Percentiles rank a stretch among this genome's conserved stretches.
These are phyloP conservation scores for Lentinula guzmanii DNA, from an alignment of 768 basidiomycete genomes.

Conservation along the genomic window DNA sequence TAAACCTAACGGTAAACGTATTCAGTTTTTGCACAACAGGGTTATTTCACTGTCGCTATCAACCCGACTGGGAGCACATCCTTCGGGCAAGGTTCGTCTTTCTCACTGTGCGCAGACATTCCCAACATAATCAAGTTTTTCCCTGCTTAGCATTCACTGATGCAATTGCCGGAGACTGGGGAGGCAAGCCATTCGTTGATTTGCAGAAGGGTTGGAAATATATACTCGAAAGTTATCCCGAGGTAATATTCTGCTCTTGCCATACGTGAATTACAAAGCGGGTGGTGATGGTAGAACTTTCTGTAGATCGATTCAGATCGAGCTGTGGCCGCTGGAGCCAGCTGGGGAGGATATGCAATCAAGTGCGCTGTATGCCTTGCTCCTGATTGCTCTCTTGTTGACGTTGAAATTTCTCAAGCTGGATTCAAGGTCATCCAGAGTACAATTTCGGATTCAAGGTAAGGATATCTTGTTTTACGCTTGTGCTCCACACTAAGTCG, in stretches of 20 bases:
- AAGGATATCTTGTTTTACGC: not conserved
- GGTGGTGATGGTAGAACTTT: not conserved
- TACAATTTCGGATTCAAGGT: constrained; percentile 81
- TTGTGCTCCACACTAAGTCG: not conserved
- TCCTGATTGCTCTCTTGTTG: constrained; percentile 1
- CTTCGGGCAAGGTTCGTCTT: constrained; percentile 70
- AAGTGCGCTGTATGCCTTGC: constrained; percentile 46
- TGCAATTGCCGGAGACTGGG: constrained; percentile 76
- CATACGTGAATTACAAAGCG: not conserved
- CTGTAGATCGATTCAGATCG: constrained; percentile 62
- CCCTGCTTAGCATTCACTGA: constrained; percentile 64
- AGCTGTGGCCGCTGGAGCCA: constrained; percentile 74
- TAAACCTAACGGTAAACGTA: not conserved
- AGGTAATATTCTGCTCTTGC: constrained; percentile 32
- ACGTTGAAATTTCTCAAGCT: constrained; percentile 38
- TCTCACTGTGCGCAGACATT: not conserved
- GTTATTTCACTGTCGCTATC: constrained; percentile 82
- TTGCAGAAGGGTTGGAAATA: constrained; percentile 71
- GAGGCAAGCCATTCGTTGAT: constrained; percentile 80
- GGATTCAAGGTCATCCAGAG: constrained; percentile 94
- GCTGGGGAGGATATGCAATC: constrained; percentile 86
- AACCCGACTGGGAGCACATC: constrained; percentile 95
- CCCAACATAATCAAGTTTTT: not conserved
- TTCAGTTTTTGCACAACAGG: constrained; percentile 75
- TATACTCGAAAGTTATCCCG: constrained; percentile 59